Base-by-base conservation (phyloP, 177 flowering plant species). In the Vitis hybrid region DNA sequence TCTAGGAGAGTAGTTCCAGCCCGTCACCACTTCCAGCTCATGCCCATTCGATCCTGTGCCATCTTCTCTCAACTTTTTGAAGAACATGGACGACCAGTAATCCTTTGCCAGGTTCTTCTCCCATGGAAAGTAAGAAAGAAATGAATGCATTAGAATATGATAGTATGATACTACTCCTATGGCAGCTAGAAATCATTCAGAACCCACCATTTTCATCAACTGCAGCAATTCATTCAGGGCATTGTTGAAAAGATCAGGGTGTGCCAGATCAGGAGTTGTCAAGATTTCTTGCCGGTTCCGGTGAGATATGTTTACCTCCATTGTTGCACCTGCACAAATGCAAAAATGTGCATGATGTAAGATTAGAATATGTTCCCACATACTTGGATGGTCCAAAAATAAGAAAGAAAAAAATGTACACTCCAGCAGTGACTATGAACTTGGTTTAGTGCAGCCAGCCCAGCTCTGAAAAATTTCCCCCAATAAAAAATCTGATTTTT, bases 301-400 rank as follows among this genome's bases (percentile, higher is more conserved):
- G 58, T 92, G 89, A 69, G 95, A 90, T 65, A 92, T 89, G 75
- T 92, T 92, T 64, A 92, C 89, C 80, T 90, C 97, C 97, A 89
- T 86, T 16, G 76, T 48, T 10, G 96, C 84, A 78, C 97, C 97
- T 92, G 83, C 65, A 1, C 18, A 50, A 56, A 7, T 3, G 3
- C 9, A 18, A 67, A 63, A 51, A 39, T 52, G 12, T 2, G 9
- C 1, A 52, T 10, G 16, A 52, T 31, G 26, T n/a, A 2, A 19
- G 16, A 62, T 51, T 18, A 45, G 49, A 19, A 13, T 45, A 26
- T 49, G 18, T 29, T 13, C 29, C 14, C 1, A 39, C 19, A 5
- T 69, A 22, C 13, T 31, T 48, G 8, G 16, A 14, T 1, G 16
- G 53, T 53, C 31, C 12, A 63, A 5, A 10, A 5, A 14, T 18